Conservation (phyloP, 495 filamentous ascomycete genomes). For the Aspergillus sparsus region DNA sequence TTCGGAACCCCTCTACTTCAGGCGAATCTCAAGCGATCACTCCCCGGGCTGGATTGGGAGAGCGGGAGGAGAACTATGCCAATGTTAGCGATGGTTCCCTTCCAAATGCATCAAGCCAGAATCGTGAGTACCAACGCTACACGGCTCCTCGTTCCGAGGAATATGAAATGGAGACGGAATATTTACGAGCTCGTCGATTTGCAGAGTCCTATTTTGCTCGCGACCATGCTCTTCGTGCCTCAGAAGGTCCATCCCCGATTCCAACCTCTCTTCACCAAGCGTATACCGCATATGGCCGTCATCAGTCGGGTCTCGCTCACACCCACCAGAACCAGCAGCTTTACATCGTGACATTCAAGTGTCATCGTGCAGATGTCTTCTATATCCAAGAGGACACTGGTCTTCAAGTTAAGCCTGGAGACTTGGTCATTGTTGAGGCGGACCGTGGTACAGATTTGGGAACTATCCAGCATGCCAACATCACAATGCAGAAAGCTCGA, state of each 20-base stretch:
- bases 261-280: slow-evolving; percentile 51
- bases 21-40: slow-evolving; percentile 49
- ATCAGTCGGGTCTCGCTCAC: slow-evolving; percentile 64
- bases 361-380: slow-evolving; percentile 89
- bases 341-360: slow-evolving; percentile 95
- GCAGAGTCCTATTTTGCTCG: slow-evolving; percentile 53
- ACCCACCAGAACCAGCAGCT: slow-evolving; percentile 79
- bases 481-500: slow-evolving; percentile 80
- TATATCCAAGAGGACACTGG: slow-evolving; percentile 95
- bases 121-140: slow-evolving; percentile 48
- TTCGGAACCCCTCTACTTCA: slow-evolving; percentile 64
- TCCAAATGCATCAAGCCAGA: slow-evolving; percentile 37
- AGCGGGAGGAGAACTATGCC: slow-evolving; percentile 44
- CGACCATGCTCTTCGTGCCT: slow-evolving; percentile 43
- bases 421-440: slow-evolving; percentile 95
- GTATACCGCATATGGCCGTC: slow-evolving; percentile 55
- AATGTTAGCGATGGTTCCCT: slow-evolving; percentile 37
- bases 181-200: slow-evolving; percentile 49
- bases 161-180: slow-evolving; percentile 39
- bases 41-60: slow-evolving; percentile 35
- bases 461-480: slow-evolving; percentile 82
- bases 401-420: slow-evolving; percentile 82
- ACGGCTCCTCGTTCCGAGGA: slow-evolving; percentile 36
- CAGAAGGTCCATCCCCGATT: slow-evolving; percentile 41
- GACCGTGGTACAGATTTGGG: slow-evolving; percentile 95